Evolutionary conservation across 805 yeast genomes (phyloP).

Genomic region (Dipodascus albidus): DNA sequence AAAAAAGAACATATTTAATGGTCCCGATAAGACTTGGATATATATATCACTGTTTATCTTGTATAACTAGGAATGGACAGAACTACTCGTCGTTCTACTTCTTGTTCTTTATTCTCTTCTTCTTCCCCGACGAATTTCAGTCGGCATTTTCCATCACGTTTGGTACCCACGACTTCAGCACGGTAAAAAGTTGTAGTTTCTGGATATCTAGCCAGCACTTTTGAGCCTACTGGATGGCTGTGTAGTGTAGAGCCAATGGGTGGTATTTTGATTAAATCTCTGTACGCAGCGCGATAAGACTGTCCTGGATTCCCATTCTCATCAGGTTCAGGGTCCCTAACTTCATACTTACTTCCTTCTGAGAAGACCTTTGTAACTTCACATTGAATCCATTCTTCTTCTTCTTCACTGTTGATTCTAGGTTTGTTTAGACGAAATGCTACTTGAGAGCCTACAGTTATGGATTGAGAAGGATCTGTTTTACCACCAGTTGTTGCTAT

Average conservation of each 20-base stretch:
- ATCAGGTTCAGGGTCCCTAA: constrained; percentile 97
- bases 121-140: constrained; percentile 93
- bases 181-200: constrained; percentile 96
- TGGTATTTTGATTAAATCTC: constrained; percentile 63
- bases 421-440: constrained; percentile 53
- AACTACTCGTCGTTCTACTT: constrained; percentile 76
- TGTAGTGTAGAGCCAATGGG: constrained; percentile 27
- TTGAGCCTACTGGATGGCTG: constrained; percentile 62
- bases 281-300: constrained; percentile 68
- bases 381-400: constrained; percentile 93
- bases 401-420: constrained; percentile 43
- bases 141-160: constrained; percentile 65
- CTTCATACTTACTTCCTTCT: constrained; percentile 72
- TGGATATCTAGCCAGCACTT: constrained; percentile 88
- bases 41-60: background rate
- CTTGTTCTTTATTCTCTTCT: constrained; percentile 90
- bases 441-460: constrained; percentile 61
- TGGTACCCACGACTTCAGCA: constrained; percentile 76
- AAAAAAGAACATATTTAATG: background rate
- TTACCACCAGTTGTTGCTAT: background rate
- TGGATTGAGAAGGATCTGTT: constrained; percentile 20
- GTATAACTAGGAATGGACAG: constrained; percentile 25
- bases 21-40: background rate
- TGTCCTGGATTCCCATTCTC: constrained; percentile 84
- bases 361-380: constrained; percentile 67